Evolutionary conservation across 1,284 basidiomycete genomes (phyloP).

Genomic region (Malassezia vespertilionis): DNA sequence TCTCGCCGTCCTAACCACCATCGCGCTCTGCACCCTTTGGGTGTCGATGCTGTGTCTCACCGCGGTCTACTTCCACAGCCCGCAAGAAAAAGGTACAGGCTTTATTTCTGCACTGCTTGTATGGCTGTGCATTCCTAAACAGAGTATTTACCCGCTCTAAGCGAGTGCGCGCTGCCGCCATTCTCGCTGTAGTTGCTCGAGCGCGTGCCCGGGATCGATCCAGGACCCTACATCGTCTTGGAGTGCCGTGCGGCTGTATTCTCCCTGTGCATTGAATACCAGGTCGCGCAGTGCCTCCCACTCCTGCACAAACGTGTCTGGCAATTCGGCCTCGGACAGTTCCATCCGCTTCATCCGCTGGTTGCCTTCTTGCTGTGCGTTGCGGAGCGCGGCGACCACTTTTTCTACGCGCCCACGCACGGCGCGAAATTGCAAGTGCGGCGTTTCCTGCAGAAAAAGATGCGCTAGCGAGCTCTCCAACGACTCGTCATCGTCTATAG

Average conservation of each 20-base stretch:
- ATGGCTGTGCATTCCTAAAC: slow-evolving; percentile 33
- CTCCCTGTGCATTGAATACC: slow-evolving; percentile 17
- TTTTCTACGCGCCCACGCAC: not conserved
- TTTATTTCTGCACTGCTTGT: slow-evolving; percentile 49
- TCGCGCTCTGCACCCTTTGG: slow-evolving; percentile 58
- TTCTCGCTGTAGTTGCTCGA: slow-evolving; percentile 1
- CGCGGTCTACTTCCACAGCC: slow-evolving; percentile 78
- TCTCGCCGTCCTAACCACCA: slow-evolving; percentile 41
- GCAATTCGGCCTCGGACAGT: not conserved
- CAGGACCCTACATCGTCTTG: slow-evolving; percentile 10
- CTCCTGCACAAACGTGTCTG: slow-evolving; percentile 21
- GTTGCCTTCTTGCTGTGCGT: not conserved
- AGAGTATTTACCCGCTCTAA: not conserved
- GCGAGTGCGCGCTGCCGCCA: slow-evolving; percentile 1
- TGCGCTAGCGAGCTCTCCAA: slow-evolving; percentile 1
- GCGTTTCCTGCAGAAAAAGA: not conserved
- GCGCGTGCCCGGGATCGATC: slow-evolving; percentile 6
- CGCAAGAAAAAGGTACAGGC: slow-evolving; percentile 73
- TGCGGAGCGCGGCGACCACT: not conserved
- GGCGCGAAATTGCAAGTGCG: not conserved
- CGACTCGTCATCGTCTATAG: not conserved
- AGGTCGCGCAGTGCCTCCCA: slow-evolving; percentile 40
- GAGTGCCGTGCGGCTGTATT: slow-evolving; percentile 3
- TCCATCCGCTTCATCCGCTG: not conserved
- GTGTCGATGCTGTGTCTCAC: slow-evolving; percentile 68